Conservation (phyloP, 495 filamentous ascomycete species). For the Penicillium paxilli region DNA sequence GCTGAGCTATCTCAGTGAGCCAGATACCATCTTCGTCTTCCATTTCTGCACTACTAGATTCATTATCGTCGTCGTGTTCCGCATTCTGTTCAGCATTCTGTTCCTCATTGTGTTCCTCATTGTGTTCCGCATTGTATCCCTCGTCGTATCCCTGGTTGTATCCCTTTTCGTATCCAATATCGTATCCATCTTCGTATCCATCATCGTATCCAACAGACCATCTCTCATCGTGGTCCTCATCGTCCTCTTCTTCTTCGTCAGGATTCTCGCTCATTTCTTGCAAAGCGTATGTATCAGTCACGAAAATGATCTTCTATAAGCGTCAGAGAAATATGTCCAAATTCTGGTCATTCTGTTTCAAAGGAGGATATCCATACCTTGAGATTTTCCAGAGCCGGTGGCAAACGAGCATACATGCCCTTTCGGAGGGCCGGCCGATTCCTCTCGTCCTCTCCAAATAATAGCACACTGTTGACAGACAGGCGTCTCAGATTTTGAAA, state of each 20-base stretch:
- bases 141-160: too few relatives aligned
- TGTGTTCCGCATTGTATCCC: too few relatives aligned
- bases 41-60: not conserved
- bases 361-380: not conserved
- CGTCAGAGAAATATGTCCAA: not conserved
- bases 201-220: too few relatives aligned
- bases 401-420: not conserved
- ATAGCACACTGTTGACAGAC: not conserved
- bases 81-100: too few relatives aligned
- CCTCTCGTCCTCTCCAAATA: not conserved
- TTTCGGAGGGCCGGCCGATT: not conserved
- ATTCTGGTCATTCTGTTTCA: too few relatives aligned
- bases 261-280: too few relatives aligned
- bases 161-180: too few relatives aligned
- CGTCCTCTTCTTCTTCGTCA: not conserved
- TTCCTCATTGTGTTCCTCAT: too few relatives aligned
- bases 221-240: too few relatives aligned
- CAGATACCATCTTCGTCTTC: not conserved
- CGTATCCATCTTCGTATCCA: too few relatives aligned
- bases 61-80: not conserved
- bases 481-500: not conserved
- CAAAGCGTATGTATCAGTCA: not conserved
- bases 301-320: not conserved
- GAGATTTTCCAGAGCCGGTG: not conserved
- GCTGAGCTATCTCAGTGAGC: not conserved